phyloP scores from a whole-genome alignment of 371 early-diverging fungal genomes.

The Conidiobolus incongruus region DNA sequence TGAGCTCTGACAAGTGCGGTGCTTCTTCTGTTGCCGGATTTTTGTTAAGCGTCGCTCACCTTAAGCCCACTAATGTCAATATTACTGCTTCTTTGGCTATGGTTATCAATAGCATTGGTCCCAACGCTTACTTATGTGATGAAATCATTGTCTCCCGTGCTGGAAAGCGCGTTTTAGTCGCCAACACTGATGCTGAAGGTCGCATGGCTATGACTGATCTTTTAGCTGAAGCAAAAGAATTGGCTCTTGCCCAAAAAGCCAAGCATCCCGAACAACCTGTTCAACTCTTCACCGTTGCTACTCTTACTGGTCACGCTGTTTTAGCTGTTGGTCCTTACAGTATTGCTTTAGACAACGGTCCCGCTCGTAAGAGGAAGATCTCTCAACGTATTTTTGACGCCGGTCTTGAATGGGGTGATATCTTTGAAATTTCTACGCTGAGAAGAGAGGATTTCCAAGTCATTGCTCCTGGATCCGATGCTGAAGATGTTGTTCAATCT shows the following conservation, averaged over 20 bases:
- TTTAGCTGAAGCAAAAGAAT: constrained; percentile 50
- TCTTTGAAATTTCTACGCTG: constrained; percentile 59
- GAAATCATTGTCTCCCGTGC: constrained; percentile 57
- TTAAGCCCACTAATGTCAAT: constrained; percentile 39
- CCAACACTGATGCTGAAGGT: constrained; percentile 82
- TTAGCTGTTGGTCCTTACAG: constrained; percentile 60
- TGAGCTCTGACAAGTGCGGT: constrained; percentile 82
- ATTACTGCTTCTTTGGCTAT: constrained; percentile 46
- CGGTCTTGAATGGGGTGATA: constrained; percentile 54
- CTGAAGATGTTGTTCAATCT: constrained; percentile 64
- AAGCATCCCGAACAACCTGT: constrained; percentile 19
- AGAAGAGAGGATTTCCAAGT: constrained; percentile 57
- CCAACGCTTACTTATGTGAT: constrained; percentile 59
- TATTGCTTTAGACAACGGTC: constrained; percentile 56
- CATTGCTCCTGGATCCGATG: constrained; percentile 27
- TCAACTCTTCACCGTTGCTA: constrained; percentile 60
- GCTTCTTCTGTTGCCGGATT: constrained; percentile 72
- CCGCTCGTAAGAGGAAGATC: constrained; percentile 36
- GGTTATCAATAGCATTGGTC: constrained; percentile 62
- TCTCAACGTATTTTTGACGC: constrained; percentile 35
- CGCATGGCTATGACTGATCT: constrained; percentile 80
- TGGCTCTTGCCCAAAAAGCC: constrained; percentile 25
- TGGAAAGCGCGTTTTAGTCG: constrained; percentile 60
- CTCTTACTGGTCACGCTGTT: constrained; percentile 69
- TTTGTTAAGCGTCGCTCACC: constrained; percentile 35